Conservation (phyloP, 1,139 yeast species). For the Eremothecium gossypii region DNA sequence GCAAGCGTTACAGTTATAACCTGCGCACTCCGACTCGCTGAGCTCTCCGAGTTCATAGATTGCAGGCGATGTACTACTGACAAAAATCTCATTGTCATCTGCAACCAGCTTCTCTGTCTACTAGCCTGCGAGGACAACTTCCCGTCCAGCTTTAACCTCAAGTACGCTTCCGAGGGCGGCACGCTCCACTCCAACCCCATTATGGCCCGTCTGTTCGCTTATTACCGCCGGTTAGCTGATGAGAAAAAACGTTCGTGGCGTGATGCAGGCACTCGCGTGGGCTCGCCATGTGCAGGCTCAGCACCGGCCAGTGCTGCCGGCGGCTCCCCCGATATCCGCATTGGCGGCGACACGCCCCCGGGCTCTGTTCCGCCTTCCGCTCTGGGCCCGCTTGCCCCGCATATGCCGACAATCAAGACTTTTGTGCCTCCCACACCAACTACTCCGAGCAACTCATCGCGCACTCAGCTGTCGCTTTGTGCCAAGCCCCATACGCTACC, state of each 20-base stretch:
- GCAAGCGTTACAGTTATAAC: constrained; percentile 36
- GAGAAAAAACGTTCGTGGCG: constrained; percentile 1
- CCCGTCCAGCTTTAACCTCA: constrained; percentile 27
- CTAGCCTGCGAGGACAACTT: constrained; percentile 8
- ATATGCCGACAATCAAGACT: background rate
- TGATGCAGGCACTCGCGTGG: too few relatives aligned
- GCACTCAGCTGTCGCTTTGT: too few relatives aligned
- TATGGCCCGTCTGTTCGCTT: constrained; percentile 5
- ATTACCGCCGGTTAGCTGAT: constrained; percentile 1
- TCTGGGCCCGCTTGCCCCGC: background rate
- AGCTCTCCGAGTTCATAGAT: constrained; percentile 16
- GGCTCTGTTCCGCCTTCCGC: too few relatives aligned
- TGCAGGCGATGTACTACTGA: constrained; percentile 12
- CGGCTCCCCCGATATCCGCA: background rate
- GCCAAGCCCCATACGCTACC: too few relatives aligned
- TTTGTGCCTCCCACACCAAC: constrained; percentile 4
- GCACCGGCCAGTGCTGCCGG: background rate
- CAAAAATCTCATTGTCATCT: constrained; percentile 11
- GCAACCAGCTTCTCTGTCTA: constrained; percentile 12
- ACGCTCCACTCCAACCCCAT: constrained; percentile 9
- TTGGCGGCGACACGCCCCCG: background rate
- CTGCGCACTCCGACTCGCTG: constrained; percentile 16
- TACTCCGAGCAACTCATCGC: background rate
- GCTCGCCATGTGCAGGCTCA: background rate
- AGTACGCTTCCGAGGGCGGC: constrained; percentile 15